These are phyloP conservation scores for Rauvolfia tetraphylla DNA, from an alignment of 257 asterid genomes.

Conservation along the genomic window DNA sequence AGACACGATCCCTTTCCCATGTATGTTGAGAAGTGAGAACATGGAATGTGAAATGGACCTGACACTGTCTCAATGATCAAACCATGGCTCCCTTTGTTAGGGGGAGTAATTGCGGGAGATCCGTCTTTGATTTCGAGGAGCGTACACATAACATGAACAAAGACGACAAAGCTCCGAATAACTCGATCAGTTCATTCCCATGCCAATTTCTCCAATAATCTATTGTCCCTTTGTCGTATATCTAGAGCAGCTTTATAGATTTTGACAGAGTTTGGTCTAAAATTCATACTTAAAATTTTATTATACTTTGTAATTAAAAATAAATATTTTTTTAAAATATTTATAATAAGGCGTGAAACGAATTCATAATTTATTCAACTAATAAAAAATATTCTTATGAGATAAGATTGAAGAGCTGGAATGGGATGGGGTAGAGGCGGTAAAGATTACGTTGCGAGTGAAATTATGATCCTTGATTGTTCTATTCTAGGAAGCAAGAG, in stretches of 20 bases:
- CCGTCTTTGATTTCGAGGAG: background rate
- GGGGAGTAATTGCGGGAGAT: background rate
- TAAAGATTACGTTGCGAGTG: too few relatives aligned
- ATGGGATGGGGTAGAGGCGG: too few relatives aligned
- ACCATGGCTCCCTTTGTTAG: background rate
- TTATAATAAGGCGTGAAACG: too few relatives aligned
- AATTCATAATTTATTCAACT: too few relatives aligned
- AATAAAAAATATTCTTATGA: too few relatives aligned
- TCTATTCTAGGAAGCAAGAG: background rate
- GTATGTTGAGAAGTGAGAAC: background rate
- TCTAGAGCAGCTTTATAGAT: background rate
- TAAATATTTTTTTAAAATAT: too few relatives aligned
- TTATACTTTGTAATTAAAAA: too few relatives aligned
- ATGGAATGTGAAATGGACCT: background rate
- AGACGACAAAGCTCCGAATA: background rate
- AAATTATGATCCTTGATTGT: background rate
- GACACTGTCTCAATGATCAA: background rate
- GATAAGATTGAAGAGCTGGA: too few relatives aligned
- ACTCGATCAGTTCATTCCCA: background rate
- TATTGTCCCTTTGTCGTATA: background rate
- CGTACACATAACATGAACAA: background rate
- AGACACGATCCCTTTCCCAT: background rate
- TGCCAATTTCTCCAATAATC: background rate
- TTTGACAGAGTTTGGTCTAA: too few relatives aligned
- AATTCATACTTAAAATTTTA: too few relatives aligned